Base-by-base conservation (phyloP, 495 filamentous ascomycete genomes). In the Cudoniella acicularis region DNA sequence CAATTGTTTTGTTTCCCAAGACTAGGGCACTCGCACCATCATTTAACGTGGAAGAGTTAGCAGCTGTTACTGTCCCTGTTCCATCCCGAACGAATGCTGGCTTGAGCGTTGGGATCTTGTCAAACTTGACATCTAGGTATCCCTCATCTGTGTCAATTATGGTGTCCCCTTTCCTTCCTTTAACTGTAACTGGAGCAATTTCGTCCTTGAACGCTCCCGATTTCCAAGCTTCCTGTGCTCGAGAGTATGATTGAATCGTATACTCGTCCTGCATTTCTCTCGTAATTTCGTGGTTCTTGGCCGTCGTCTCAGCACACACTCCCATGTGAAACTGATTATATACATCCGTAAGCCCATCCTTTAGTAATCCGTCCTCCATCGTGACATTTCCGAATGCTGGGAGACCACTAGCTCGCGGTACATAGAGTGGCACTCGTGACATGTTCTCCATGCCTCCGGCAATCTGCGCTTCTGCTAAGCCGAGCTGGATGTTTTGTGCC, bases 381-480 rank as follows among this genome's bases (percentile, higher is more conserved):
- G 87, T 86, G 65, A 95, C 77, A 59, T 95, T 84, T 30, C 94
- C 94, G 64, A 96, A 96, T 0, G 89, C 74, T 3, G 92, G 89
- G 63, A 91, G 75, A 60, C 85, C 81, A 66, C 83, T 87, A 1
- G 88, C 79, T 16, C 94, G 86, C 10, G 86, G 83, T 16, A 95
- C 74, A 67, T 98, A 97, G 76, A 95, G 96, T 6, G 94, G 94
- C 3, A 96, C 91, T 40, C 87, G 83, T 24, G 88, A 87, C 94
- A 98, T 98, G 74, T 89, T 96, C 77, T 98, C 94, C 86, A 98
- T 95, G 21, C 94, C 94, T 61, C 94, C 94, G 9, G 93, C 94
- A 18, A 97, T 80, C 65, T 94, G 88, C 1, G 89, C 91, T 61
- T 93, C 88, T 13, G 90, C 81, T 4, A 92, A 76, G 4, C 94